Conservation (phyloP, 1,284 basidiomycete species). For the Ceratobasidium sp. region DNA sequence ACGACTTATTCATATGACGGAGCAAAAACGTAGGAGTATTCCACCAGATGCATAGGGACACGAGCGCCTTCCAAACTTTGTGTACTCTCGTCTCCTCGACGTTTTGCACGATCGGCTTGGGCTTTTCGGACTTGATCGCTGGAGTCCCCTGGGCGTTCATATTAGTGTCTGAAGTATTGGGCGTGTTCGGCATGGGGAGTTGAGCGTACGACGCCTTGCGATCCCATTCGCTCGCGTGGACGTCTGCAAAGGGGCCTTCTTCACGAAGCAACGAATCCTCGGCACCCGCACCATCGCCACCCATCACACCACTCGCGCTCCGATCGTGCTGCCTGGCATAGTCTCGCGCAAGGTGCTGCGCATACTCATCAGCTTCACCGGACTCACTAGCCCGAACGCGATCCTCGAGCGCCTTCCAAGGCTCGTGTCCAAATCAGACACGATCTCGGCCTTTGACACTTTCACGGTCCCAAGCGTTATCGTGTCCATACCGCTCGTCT, state of each 20-base stretch:
- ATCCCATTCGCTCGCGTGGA: conserved; percentile 34
- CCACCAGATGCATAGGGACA: conserved; percentile 87
- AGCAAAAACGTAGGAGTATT: conserved; percentile 78
- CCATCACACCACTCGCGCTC: conserved; percentile 50
- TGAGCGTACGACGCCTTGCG: conserved; percentile 41
- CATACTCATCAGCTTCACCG: conserved; percentile 65
- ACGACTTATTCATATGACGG: conserved; percentile 75
- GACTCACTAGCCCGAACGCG: conserved; percentile 65
- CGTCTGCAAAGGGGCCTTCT: conserved; percentile 36
- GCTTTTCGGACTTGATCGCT: conserved; percentile 13
- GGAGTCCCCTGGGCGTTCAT: too few relatives aligned
- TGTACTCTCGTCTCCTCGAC: conserved; percentile 81
- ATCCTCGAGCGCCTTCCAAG: conserved; percentile 91
- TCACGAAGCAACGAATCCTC: conserved; percentile 58
- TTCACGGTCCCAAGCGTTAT: conserved; percentile 38
- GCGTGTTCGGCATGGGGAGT: conserved; percentile 12
- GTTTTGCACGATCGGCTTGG: conserved; percentile 81
- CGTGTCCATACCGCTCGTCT: conserved; percentile 34
- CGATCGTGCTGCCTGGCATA: conserved; percentile 41
- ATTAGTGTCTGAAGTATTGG: background rate
- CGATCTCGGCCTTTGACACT: conserved; percentile 63
- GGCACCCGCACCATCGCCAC: conserved; percentile 57
- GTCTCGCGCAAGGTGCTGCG: conserved; percentile 52
- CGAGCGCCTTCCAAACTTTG: conserved; percentile 69
- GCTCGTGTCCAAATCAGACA: conserved; percentile 81